phyloP scores from a whole-genome alignment of 2,329 filamentous ascomycete species.

The Alternaria sp. region DNA sequence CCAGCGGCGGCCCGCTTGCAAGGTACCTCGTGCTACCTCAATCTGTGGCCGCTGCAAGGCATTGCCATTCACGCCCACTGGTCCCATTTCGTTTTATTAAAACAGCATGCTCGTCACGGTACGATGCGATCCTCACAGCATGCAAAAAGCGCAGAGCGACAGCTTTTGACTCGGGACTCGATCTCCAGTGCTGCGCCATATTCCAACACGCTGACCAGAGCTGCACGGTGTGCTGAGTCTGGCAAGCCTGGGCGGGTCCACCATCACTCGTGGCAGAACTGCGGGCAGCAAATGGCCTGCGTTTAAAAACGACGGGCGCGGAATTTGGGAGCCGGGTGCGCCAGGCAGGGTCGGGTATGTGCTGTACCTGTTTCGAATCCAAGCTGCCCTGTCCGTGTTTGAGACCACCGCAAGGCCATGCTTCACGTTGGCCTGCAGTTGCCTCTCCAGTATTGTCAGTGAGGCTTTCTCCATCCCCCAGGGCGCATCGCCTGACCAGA shows the following conservation, averaged over 20 bases:
- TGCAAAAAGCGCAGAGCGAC: conserved; percentile 4
- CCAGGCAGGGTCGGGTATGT: conserved; percentile 21
- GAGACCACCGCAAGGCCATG: conserved; percentile 26
- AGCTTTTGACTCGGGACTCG: conserved; percentile 6
- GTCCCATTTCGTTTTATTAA: conserved; percentile 29
- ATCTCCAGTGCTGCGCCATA: conserved; percentile 21
- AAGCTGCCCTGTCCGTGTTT: conserved; percentile 31
- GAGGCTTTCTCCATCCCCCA: conserved; percentile 6
- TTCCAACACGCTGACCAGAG: conserved; percentile 32
- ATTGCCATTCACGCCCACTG: conserved; percentile 27
- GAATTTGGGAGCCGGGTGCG: conserved; percentile 39
- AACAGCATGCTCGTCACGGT: conserved; percentile 4
- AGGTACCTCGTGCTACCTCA: conserved; percentile 43
- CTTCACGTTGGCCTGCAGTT: conserved; percentile 24
- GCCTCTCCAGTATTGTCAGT: conserved; percentile 5
- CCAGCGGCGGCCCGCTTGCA: conserved; percentile 38
- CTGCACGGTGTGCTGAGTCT: conserved; percentile 32
- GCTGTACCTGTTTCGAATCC: conserved; percentile 45
- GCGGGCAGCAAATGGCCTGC: conserved; percentile 39
- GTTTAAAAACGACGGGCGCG: conserved; percentile 41
- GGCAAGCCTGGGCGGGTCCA: conserved; percentile 35
- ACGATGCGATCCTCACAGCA: neutral
- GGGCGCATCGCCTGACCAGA: conserved; percentile 24
- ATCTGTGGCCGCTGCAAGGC: conserved; percentile 41
- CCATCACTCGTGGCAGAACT: conserved; percentile 36